Percentiles rank a stretch among this genome's conserved stretches.
Evolutionary conservation across 202 grass and related monocot genomes (phyloP).

Genomic region (Schoenoplectus triqueter): DNA sequence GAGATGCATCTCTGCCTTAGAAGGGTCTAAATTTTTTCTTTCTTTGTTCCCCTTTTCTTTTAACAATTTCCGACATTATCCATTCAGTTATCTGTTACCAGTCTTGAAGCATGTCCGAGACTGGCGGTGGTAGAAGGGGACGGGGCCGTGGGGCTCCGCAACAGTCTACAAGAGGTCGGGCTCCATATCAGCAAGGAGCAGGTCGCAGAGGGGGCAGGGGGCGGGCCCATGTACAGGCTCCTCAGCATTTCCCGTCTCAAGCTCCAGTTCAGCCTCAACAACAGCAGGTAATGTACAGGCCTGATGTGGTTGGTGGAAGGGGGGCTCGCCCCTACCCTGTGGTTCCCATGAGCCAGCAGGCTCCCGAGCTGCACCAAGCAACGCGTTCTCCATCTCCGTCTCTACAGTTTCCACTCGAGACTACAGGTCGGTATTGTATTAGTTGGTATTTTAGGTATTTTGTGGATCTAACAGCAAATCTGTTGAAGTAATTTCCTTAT

Average conservation of each 20-base stretch:
- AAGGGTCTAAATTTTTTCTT: neutral
- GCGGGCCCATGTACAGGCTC: neutral
- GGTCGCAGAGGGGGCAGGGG: slow-evolving; percentile 47
- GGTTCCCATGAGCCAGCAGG: slow-evolving; percentile 40
- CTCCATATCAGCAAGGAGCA: slow-evolving; percentile 26
- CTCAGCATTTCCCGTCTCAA: slow-evolving; percentile 33
- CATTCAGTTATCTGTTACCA: slow-evolving; percentile 36
- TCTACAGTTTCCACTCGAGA: slow-evolving; percentile 30
- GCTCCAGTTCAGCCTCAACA: slow-evolving; percentile 43
- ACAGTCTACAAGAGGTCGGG: slow-evolving; percentile 35
- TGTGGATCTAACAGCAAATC: slow-evolving; percentile 11
- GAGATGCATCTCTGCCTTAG: neutral
- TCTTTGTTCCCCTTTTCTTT: slow-evolving; percentile 24
- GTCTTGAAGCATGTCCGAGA: slow-evolving; percentile 40
- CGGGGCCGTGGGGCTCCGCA: slow-evolving; percentile 37
- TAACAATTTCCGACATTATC: slow-evolving; percentile 40
- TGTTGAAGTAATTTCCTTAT: slow-evolving; percentile 10
- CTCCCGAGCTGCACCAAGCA: slow-evolving; percentile 98
- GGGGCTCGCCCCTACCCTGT: slow-evolving; percentile 35
- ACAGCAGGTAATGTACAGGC: slow-evolving; percentile 35
- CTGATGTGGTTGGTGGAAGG: slow-evolving; percentile 49
- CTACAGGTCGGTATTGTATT: slow-evolving; percentile 25
- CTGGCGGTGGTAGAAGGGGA: slow-evolving; percentile 50
- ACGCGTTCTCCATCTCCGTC: slow-evolving; percentile 56
- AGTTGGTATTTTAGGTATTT: no score